Evolutionary conservation across 768 basidiomycete species (phyloP), one percentile per base, ranked within the genome.

Genomic region (Leccinellum luteum): DNA sequence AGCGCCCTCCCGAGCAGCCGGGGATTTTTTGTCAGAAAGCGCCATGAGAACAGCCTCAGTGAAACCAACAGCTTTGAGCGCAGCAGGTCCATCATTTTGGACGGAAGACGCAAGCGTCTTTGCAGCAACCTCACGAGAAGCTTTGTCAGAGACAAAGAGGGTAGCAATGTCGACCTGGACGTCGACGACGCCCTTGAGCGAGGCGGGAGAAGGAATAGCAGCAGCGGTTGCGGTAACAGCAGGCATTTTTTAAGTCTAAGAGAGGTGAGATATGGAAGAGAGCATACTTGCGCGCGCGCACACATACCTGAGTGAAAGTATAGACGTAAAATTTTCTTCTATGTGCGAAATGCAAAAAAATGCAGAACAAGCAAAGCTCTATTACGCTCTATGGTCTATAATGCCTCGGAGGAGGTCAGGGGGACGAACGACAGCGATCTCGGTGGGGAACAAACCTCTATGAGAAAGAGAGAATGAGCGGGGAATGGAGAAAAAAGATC

Each of bases 21-120:
- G 87, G 17, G 89, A 91, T 80, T 95, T 97, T 85, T 98, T 98
- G 86, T 97, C 93, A 75, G 79, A 80, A 62, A 97, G 85, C 53
- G 92, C 94, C 80, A 89, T 91, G 74, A 92, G 67, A 61, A 85
- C 74, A 66, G 91, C 89, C 54, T 86, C 87, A 35, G 76, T 76
- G 76, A 95, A 88, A 61, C 81, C 86, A 60, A 84, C 76, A 60
- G 85, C 78, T 59, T 80, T 78, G 70, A 97, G 83, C 72, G 85
- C 86, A 59, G 84, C 76, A 62, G 90, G 89, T 70, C 94, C 93
- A 56, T 90, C 84, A 77, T 92, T 92, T 85, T 92, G 84, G 64
- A 84, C 85, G 72, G 83, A 76, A 58, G 86, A 82, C 63, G 85
- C 88, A 64, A 98, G 79, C 35, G 81, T 74, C 66, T 82, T 76